Evolutionary conservation across 441 rosid species (phyloP).

Genomic region (Populus hybrid): DNA sequence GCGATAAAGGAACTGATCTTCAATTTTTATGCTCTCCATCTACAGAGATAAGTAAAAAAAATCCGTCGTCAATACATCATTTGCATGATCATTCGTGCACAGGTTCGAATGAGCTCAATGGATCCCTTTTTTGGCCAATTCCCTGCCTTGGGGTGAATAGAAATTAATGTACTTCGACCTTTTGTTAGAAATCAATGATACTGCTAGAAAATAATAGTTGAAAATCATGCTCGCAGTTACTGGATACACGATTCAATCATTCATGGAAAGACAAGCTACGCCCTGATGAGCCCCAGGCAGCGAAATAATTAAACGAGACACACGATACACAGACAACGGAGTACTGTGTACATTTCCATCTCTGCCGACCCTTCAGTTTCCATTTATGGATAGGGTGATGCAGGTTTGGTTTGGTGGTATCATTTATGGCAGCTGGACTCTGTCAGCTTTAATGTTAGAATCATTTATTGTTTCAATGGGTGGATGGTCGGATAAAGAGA

Average conservation of each 20-base stretch:
- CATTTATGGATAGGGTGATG: not conserved
- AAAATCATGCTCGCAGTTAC: too few species aligned
- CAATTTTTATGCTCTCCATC: too few species aligned
- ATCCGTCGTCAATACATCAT: too few species aligned
- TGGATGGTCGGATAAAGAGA: not conserved
- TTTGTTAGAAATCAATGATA: too few species aligned
- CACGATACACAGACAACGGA: not conserved
- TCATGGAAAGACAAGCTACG: not conserved
- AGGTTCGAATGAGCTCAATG: too few species aligned
- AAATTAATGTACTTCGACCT: too few species aligned
- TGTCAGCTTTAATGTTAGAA: not conserved
- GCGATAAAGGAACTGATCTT: too few species aligned
- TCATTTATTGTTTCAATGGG: not conserved
- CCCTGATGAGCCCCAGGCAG: not conserved
- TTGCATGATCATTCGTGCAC: too few species aligned
- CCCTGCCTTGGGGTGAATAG: not conserved
- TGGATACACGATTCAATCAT: not conserved
- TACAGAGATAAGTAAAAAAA: too few species aligned
- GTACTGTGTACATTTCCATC: not conserved
- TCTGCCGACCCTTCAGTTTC: not conserved
- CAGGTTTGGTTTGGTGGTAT: not conserved
- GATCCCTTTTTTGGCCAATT: too few species aligned
- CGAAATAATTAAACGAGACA: not conserved
- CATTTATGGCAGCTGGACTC: slow-evolving; percentile 8
- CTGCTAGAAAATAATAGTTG: not conserved